A percentile compares a stretch with the other conserved stretches of the same genome.
phyloP scores from a whole-genome alignment of 225 moss, liverwort and hornwort species.

The Pleurozium schreberi region DNA sequence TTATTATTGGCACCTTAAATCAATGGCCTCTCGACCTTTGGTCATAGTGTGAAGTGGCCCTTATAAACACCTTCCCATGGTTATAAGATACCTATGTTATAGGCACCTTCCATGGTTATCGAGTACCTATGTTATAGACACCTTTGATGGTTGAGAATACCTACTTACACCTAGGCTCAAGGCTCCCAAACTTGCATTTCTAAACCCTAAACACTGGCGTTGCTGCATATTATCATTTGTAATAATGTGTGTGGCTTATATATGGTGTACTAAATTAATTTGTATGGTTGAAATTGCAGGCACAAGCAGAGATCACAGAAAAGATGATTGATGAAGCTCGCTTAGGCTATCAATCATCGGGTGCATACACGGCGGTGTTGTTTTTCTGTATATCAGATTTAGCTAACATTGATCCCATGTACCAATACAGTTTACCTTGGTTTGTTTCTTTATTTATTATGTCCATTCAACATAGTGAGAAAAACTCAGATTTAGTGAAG shows the following conservation, averaged over 20 bases:
- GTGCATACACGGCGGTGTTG: slow-evolving; percentile 58
- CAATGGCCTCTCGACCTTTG: no score
- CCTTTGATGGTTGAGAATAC: no score
- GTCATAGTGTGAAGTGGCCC: no score
- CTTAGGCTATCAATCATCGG: slow-evolving; percentile 65
- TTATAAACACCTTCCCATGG: no score
- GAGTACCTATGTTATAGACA: no score
- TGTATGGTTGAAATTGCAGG: slow-evolving; percentile 8
- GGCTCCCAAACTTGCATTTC: no score
- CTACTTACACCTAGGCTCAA: no score
- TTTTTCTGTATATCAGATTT: slow-evolving; percentile 90
- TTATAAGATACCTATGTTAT: no score
- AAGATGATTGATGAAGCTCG: slow-evolving; percentile 83
- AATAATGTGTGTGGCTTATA: not conserved
- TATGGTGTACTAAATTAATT: not conserved
- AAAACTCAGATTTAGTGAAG: slow-evolving; percentile 32
- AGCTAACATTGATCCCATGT: slow-evolving; percentile 95
- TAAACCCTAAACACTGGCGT: no score
- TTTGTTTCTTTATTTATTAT: slow-evolving; percentile 66
- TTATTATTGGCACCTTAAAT: no score
- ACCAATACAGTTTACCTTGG: slow-evolving; percentile 93
- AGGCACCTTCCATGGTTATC: no score
- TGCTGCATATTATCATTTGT: not conserved
- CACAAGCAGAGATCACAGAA: slow-evolving; percentile 75
- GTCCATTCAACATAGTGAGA: slow-evolving; percentile 71